Percentiles rank a stretch among this genome's conserved stretches.
phyloP scores from a whole-genome alignment of 1,284 basidiomycete species.

The Melanopsichium pennsylvanicum region DNA sequence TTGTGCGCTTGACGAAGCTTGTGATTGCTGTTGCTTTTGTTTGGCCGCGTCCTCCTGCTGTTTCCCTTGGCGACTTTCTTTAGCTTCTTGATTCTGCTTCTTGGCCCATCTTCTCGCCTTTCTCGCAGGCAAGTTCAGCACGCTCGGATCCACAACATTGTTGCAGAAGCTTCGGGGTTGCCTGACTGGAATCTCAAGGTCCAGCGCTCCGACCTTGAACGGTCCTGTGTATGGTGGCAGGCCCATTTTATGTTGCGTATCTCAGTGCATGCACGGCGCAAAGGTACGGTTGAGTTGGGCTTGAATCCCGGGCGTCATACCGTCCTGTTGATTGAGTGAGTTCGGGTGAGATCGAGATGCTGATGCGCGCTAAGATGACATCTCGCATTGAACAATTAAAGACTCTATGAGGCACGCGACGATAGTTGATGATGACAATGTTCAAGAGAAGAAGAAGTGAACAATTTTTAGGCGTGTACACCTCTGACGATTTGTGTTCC shows the following conservation, averaged over 20 bases:
- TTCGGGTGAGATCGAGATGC: no score
- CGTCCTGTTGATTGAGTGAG: no score
- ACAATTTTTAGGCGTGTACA: no score
- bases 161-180: conserved; percentile 45
- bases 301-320: no score
- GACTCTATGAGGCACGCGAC: no score
- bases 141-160: conserved; percentile 28
- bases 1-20: not conserved
- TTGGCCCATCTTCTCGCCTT: conserved; percentile 15
- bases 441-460: no score
- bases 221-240: conserved; percentile 45
- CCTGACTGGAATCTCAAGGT: conserved; percentile 57
- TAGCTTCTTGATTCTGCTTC: conserved; percentile 14
- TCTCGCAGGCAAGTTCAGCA: conserved; percentile 23
- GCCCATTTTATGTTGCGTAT: conserved; percentile 19
- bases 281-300: no score
- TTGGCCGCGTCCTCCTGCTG: not conserved
- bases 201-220: conserved; percentile 54
- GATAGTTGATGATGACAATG: no score
- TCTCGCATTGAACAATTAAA: no score
- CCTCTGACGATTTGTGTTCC: no score
- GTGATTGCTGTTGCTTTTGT: not conserved
- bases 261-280: no score
- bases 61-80: conserved; percentile 14
- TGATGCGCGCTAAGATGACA: no score